Base-by-base conservation (phyloP, 257 asterid species). In the Dorcoceras hygrometricum region DNA sequence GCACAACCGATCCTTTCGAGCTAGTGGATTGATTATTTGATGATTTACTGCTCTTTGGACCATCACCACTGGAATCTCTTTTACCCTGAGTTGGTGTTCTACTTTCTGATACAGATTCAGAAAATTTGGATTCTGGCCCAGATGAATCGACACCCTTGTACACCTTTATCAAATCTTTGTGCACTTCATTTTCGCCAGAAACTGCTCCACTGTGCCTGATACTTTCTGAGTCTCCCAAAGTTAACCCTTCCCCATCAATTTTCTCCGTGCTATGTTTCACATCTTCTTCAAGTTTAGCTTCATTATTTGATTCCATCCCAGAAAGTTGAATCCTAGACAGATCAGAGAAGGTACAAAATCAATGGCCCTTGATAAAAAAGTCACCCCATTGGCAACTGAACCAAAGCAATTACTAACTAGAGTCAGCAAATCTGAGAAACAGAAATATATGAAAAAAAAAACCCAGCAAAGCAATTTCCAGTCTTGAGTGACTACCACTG, bases 301-400 rank as follows among this genome's bases (percentile, higher is more conserved):
- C 88, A 60, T 77, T 82, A 73, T 76, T 86, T 18, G 85, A 78
- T 70, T 75, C 96, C 96, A 89, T 87, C 16, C 23, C 57, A 8
- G 18, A 48, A 32, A 25, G 53, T 28, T 16, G 62, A 59, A 36
- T 59, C 71, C 71, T 68, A 5, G 58, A 74, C 4, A 64, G 48
- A 55, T 16, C 59, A 22, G 11, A 12, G 29, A 60, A 28, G 50
- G 43, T 12, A 39, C 39, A 23, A 36, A 16, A 69, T n/a, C 59
- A 39, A 11, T 25, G 10, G 24, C 19, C 19, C 51, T 11, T 11
- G 14, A 48, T 11, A 28, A n/a, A 69, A 59, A 50, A 36, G n/a
- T 51, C n/a, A 34, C 39, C 54, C n/a, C 54, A 29, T 62, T 27
- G 36, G 23, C 9, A 69, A 59, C 60, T 32, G 51, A 28, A 63